Evolutionary conservation across 148 eudicot genomes (phyloP).

Genomic region (Vaccinium myrtillus): DNA sequence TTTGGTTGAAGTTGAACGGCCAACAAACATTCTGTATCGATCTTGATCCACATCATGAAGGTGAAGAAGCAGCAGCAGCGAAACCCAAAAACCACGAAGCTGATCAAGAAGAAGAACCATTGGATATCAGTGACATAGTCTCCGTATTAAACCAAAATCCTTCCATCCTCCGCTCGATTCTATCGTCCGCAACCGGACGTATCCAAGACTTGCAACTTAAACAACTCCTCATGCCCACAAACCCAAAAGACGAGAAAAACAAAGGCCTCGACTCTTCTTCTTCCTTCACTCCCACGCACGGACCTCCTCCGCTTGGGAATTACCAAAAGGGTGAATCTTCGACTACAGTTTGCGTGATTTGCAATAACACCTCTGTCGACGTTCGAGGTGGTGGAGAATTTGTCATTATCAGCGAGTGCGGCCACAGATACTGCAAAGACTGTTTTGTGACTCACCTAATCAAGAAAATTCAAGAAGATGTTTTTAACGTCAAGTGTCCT

Average conservation of each 20-base stretch:
- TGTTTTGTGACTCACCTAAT: background rate
- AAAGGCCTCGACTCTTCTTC: background rate
- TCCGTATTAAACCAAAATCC: background rate
- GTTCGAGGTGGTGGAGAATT: background rate
- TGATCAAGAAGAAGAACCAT: background rate
- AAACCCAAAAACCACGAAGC: background rate
- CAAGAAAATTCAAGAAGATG: background rate
- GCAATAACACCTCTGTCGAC: background rate
- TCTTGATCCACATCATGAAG: background rate
- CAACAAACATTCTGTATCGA: background rate
- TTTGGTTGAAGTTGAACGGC: background rate
- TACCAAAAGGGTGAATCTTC: background rate
- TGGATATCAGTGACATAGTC: background rate
- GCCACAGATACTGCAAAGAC: background rate
- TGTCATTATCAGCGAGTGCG: background rate
- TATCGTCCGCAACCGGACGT: background rate
- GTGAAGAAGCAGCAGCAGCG: background rate
- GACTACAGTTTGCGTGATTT: background rate
- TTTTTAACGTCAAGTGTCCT: background rate
- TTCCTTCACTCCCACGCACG: background rate
- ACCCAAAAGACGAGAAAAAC: background rate
- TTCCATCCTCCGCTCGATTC: background rate
- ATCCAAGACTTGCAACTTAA: background rate
- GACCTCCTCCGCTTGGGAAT: background rate
- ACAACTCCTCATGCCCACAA: background rate